Conservation (phyloP, 805 yeast genomes). For the Starmerella potacharoeniae region DNA sequence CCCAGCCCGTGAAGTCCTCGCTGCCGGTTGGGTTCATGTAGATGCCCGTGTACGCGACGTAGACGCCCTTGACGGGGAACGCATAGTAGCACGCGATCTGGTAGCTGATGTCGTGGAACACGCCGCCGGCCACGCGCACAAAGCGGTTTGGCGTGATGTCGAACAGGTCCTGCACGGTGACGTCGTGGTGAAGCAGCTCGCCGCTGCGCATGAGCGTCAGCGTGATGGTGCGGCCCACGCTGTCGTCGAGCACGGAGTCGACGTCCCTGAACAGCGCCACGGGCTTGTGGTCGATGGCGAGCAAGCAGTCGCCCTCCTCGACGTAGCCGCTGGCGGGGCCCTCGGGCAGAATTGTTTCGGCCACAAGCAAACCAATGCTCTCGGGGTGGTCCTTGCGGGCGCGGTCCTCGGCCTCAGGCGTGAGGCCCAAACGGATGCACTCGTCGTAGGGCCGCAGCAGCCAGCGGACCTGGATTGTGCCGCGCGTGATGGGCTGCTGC, state of each 20-base stretch:
- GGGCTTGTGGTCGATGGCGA: slow-evolving; percentile 54
- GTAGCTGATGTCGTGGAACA: slow-evolving; percentile 74
- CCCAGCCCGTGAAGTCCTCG: slow-evolving; percentile 62
- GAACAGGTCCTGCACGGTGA: slow-evolving; percentile 65
- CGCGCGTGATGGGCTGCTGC: slow-evolving; percentile 56
- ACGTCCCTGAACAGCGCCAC: slow-evolving; percentile 64
- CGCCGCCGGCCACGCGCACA: slow-evolving; percentile 75
- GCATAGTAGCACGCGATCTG: slow-evolving; percentile 80
- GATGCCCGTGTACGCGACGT: slow-evolving; percentile 63
- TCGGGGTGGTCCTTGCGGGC: slow-evolving; percentile 63
- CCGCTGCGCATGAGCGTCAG: slow-evolving; percentile 69
- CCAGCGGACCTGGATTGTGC: slow-evolving; percentile 90
- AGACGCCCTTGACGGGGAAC: slow-evolving; percentile 77
- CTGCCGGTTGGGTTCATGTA: slow-evolving; percentile 40
- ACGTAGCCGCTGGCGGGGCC: slow-evolving; percentile 60
- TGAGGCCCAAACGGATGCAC: slow-evolving; percentile 76
- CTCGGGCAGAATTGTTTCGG: slow-evolving; percentile 66
- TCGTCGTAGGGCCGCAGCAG: slow-evolving; percentile 75
- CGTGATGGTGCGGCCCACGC: slow-evolving; percentile 47
- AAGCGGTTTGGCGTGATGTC: slow-evolving; percentile 71
- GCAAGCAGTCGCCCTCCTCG: slow-evolving; percentile 75
- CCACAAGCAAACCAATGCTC: slow-evolving; percentile 70
- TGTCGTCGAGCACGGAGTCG: slow-evolving; percentile 70
- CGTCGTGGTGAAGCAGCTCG: slow-evolving; percentile 37
- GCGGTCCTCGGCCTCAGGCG: slow-evolving; percentile 55